Base-by-base conservation (phyloP, 2,329 filamentous ascomycete genomes). In the Cordyceps militaris region DNA sequence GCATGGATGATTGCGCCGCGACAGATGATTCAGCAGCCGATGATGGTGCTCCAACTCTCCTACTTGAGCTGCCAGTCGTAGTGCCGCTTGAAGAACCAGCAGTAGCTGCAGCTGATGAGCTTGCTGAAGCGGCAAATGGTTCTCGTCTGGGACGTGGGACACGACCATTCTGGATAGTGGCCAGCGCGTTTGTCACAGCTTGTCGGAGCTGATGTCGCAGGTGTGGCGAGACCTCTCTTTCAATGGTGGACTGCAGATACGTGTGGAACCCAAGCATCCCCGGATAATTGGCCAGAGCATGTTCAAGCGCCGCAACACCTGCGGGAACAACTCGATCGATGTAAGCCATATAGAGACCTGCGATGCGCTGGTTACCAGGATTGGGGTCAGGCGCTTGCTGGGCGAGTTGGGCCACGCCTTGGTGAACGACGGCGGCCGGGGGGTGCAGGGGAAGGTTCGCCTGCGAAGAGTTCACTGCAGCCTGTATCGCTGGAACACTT, bases 251-350 rank as follows among this genome's bases (percentile, higher is more conserved):
- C 61, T 81, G 77, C 6, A 84, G 71, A 49, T 80, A 74, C 6
- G 66, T 69, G 52, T 79, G 75, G 61, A 76, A 78, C 5, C 70
- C 69, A 5, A 83, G 69, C 61, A 82, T 74, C 3, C 72, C 72
- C 1, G 80, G 80, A 59, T 81, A 77, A 3, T 67, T 73, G 0
- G 68, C 61, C 28, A 84, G 66, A 1, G 75, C 74, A 42, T 76
- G 72, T 30, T 76, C 71, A 9, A 84, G 69, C 4, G 76, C 74
- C 3, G 66, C 67, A 0, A 74, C 73, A 0, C 83, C 83, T 53
- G 77, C 74, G 0, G 78, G 74, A 0, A 86, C 73, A 14, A 77
- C 70, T 6, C 73, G 69, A 57, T 86, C 80, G 53, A 86, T 82
- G 59, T 84, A 68, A 10, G 73, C 71, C 36, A 71, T 75, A 54